Base-by-base conservation (phyloP, 352 stramenopile genomes). In the Phytophthora melonis region DNA sequence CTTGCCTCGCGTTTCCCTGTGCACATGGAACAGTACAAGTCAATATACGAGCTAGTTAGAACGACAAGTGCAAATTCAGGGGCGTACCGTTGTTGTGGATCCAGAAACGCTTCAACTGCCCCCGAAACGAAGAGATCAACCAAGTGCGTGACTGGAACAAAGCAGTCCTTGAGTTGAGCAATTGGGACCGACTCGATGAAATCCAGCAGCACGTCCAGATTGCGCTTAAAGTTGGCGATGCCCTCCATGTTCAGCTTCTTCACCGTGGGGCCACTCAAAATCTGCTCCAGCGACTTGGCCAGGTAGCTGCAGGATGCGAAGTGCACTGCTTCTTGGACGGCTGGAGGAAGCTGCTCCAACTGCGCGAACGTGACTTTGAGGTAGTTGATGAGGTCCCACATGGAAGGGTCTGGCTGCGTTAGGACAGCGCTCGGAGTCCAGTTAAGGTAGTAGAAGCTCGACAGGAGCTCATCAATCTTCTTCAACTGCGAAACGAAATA, bases 311-410 rank as follows among this genome's bases (percentile, higher is more conserved):
- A 93, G 16, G 87, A 93, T 8, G 88, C 86, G 67, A 93, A 93
- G 55, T 93, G 88, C 2, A 94, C 79, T 7, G 85, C 85, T 64
- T 93, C 86, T 49, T 87, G 78, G 2, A 93, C 84, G 6, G 74
- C 69, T 21, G 72, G 74, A 4, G 88, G 88, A 10, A 95, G 78
- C 41, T 84, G 82, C 10, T 69, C 66, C 4, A 95, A 64, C 55
- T 93, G 86, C 3, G 84, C 78, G 49, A 95, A 93, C 9, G 88
- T 93, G 3, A 92, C 86, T 63, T 89, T 89, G n/a, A 95, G 81
- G 62, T 95, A 93, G 71, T 90, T 93, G 78, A 95, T 93, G 14
- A 93, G 74, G 63, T 95, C 88, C 84, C 86, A 93, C 86, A 95
- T 92, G 47, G 81, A 86, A 58, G 87, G 87, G 63, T 95, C 84